Evolutionary conservation across 2,329 filamentous ascomycete genomes (phyloP), one percentile per base, ranked within the genome.

Genomic region (Phaeoacremonium minimum): DNA sequence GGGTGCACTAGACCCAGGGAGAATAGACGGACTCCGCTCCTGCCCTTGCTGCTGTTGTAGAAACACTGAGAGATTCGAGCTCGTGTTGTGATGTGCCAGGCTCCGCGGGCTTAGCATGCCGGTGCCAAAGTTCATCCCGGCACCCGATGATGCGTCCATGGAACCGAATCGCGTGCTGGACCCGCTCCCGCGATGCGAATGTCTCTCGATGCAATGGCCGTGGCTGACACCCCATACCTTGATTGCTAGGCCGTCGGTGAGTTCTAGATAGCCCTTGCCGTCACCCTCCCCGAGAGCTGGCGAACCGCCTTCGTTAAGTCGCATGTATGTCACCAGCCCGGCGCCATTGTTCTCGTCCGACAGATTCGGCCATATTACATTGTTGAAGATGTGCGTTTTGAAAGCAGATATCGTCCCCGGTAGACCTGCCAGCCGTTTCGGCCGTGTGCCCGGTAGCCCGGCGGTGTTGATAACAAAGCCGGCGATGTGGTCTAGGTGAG

Each of bases 301-400:
- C 41, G 91, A 93, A 4, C 91, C 91, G 9, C 90, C 91, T 55
- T 96, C 90, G 5, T 87, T 83, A 8, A 98, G 70, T 13, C 93
- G 79, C 57, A 89, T 83, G 50, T 95, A 97, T 0, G 88, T 95
- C 20, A 98, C 80, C 18, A 98, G 73, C 0, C 93, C 93, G 4
- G 90, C 90, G 16, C 93, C 93, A 20, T 90, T 89, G 57, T 95
- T 93, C 63, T 98, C 93, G 53, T 98, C 91, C 0, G 88, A 94
- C 28, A 98, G 66, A 49, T 98, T 98, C 0, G 93, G 93, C 93
- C 93, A 98, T 36, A 97, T 95, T 40, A 95, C 69, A 53, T 96
- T 94, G 62, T 98, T 98, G 69, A 98, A 98, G 41, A 98, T 87
- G 61, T 98, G 90, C 1, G 73, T 80, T 58, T 95, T 97, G 61